Evolutionary conservation across 805 yeast genomes (phyloP).

Genomic region (Saccharomycopsis babjevae): DNA sequence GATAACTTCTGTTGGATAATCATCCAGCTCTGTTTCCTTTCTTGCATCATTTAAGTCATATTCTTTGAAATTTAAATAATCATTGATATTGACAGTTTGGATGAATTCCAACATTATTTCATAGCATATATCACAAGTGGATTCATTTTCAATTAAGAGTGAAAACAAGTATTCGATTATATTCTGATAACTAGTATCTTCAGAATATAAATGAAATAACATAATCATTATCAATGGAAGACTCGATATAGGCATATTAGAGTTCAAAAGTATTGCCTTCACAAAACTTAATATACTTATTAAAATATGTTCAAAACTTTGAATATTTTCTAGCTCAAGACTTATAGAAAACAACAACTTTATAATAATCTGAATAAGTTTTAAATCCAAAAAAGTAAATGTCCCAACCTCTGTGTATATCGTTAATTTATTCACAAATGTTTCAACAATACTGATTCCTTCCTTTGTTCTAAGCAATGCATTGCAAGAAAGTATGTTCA

Average conservation of each 20-base stretch:
- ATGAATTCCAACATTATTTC: background rate
- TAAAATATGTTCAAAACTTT: background rate
- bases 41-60: background rate
- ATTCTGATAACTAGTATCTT: background rate
- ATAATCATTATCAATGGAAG: background rate
- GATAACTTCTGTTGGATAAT: background rate
- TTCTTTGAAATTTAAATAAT: background rate
- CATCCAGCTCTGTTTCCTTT: background rate
- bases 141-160: background rate
- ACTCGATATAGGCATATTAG: background rate
- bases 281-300: background rate
- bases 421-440: slow-evolving; percentile 6
- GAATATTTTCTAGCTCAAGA: background rate
- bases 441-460: slow-evolving; percentile 1
- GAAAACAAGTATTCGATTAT: background rate
- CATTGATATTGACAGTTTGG: background rate
- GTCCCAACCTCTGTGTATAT: background rate
- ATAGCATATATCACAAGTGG: background rate
- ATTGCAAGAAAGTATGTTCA: slow-evolving; percentile 11
- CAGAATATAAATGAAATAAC: background rate
- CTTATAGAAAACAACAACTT: background rate
- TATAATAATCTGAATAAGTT: background rate
- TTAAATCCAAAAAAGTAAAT: background rate
- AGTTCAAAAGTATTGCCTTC: background rate
- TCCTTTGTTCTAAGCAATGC: slow-evolving; percentile 1